phyloP scores from a whole-genome alignment of 768 basidiomycete genomes.

The Trametes maxima region DNA sequence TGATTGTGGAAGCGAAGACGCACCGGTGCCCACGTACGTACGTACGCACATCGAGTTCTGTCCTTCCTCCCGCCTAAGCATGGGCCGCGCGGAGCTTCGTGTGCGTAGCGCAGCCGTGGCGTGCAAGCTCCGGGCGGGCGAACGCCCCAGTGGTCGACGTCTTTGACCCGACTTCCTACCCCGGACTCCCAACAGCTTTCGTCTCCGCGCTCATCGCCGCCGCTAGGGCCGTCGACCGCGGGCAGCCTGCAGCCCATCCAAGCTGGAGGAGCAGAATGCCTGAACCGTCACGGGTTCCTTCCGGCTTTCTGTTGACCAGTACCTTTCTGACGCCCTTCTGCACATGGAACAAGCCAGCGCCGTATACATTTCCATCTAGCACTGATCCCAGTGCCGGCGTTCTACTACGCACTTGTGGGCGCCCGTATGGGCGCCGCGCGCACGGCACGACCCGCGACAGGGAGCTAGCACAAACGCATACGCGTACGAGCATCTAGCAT shows the following conservation, averaged over 20 bases:
- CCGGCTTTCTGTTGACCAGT: not conserved
- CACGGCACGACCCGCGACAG: not conserved
- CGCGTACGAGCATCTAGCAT: too few relatives aligned
- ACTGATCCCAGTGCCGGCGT: too few relatives aligned
- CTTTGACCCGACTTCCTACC: too few relatives aligned
- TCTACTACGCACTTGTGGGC: constrained; percentile 1
- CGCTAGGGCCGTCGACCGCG: too few relatives aligned
- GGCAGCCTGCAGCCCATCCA: not conserved
- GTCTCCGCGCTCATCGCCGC: not conserved
- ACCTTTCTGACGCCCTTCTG: too few relatives aligned
- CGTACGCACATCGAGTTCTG: not conserved
- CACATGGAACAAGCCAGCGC: too few relatives aligned
- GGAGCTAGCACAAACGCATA: too few relatives aligned
- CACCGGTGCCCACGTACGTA: not conserved
- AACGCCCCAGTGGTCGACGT: too few relatives aligned
- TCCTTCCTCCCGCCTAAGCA: not conserved
- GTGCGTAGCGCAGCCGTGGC: not conserved
- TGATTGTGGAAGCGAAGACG: not conserved
- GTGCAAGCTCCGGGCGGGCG: not conserved
- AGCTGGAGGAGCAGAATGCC: constrained; percentile 4
- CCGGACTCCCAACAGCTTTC: not conserved
- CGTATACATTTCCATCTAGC: too few relatives aligned
- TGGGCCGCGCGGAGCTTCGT: not conserved
- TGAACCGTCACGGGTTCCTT: constrained; percentile 10
- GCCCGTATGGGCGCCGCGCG: constrained; percentile 2